Conservation (phyloP, 805 yeast species). For the Brettanomyces sp. region DNA sequence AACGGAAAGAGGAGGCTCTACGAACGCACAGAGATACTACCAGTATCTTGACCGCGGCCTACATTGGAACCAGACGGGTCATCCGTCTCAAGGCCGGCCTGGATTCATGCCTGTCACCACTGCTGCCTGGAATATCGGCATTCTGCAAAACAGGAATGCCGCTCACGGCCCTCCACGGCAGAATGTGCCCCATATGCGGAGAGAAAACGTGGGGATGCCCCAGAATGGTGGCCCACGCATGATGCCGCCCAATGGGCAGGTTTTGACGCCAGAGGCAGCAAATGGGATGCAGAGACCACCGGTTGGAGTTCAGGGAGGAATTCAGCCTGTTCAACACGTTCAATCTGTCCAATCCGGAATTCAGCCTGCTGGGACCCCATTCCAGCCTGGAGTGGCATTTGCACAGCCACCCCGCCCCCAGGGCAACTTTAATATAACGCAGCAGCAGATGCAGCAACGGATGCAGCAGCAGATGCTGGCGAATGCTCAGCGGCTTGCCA, state of each 20-base stretch:
- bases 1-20: constrained; percentile 54
- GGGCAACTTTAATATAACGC: not conserved
- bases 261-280: not conserved
- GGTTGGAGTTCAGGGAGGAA: too few relatives aligned
- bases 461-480: not conserved
- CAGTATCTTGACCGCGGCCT: constrained; percentile 35
- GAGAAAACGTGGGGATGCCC: too few relatives aligned
- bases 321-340: too few relatives aligned
- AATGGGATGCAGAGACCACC: not conserved
- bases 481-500: not conserved
- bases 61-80: constrained; percentile 9
- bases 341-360: too few relatives aligned
- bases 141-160: not conserved
- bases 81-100: not conserved
- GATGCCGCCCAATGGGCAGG: too few relatives aligned
- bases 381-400: too few relatives aligned
- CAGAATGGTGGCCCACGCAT: too few relatives aligned
- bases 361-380: too few relatives aligned
- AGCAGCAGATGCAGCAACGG: constrained; percentile 3
- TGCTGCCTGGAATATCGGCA: not conserved
- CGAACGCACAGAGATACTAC: constrained; percentile 61
- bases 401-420: not conserved
- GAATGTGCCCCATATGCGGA: too few relatives aligned
- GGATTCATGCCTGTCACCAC: not conserved
- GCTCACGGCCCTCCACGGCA: too few relatives aligned